Base-by-base conservation (phyloP, 352 stramenopile species). In the Pseudoperonospora humuli region DNA sequence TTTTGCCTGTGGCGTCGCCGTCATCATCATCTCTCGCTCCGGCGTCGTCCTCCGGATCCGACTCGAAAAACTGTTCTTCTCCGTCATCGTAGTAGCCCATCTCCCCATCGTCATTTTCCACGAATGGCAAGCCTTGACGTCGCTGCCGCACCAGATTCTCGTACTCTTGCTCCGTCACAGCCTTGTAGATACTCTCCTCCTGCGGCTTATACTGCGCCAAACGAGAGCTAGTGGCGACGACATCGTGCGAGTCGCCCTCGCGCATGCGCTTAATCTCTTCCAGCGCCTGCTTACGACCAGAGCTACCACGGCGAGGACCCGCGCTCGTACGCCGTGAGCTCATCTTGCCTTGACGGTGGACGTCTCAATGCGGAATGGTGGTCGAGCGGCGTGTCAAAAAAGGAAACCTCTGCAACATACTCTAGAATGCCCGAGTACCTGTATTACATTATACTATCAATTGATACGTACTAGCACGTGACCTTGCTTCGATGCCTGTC, bases 51-150 rank as follows among this genome's bases (percentile, higher is more conserved):
- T 92, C 77, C 3, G 65, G 52, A 41, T 93, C 78, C 13, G 75
- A 88, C 44, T 94, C 82, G 43, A 94, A 94, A 41, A 92, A 92
- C 64, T 89, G 75, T 41, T 94, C 82, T 40, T 94, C 82, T 36
- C 82, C 82, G 39, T 94, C 81, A 44, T 94, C 82, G 40, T 83
- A 93, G 54, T 94, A 94, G 10, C 82, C 82, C 64, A 92, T 87
- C 48, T 83, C 77, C 9, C 70, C 64, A 39, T 86, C 80, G 20
- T 94, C 82, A 50, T 94, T 88, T 43, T 86, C 78, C 3, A 93
- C 82, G 40, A 94, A 94, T 2, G 80, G 78, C 33, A 90, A 46
- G 0, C 74, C 75, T 24, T 83, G 61, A 21, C 82, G 80, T 1
- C 82, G 75, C 57, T 93, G 72, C 20, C 67, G 75, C 32, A 94